Conservation (phyloP, 768 basidiomycete species). For the Boletus pseudo-olivaceus region DNA sequence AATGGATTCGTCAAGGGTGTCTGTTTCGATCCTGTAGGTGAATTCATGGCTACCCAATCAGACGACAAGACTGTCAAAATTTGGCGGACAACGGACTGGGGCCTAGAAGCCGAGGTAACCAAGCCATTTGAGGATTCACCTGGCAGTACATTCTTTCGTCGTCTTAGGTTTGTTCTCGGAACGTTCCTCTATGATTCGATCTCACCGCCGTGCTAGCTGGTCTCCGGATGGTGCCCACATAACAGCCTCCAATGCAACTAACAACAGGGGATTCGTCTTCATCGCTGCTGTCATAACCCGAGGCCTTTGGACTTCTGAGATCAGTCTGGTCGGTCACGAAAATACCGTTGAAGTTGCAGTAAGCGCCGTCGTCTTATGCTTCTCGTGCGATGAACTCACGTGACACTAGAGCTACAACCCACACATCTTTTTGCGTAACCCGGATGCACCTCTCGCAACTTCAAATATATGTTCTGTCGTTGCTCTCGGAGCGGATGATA, state of each 20-base stretch:
- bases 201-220: slow-evolving; percentile 58
- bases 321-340: slow-evolving; percentile 94
- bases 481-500: slow-evolving; percentile 90
- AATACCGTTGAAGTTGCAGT: slow-evolving; percentile 96
- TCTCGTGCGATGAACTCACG: slow-evolving; percentile 2
- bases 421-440: slow-evolving; percentile 84
- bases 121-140: slow-evolving; percentile 95
- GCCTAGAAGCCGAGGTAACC: slow-evolving; percentile 73
- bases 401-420: slow-evolving; percentile 70
- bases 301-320: slow-evolving; percentile 85
- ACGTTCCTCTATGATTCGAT: not conserved
- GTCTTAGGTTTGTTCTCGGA: slow-evolving; percentile 60
- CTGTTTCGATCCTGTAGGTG: slow-evolving; percentile 97
- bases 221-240: slow-evolving; percentile 99
- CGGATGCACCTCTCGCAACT: slow-evolving; percentile 61
- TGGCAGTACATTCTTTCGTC: slow-evolving; percentile 89
- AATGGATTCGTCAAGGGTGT: slow-evolving; percentile 98
- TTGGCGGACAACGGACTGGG: slow-evolving; percentile 94
- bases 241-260: slow-evolving; percentile 95
- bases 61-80: slow-evolving; percentile 97
- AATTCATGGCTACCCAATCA: slow-evolving; percentile 96
- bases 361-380: slow-evolving; percentile 27
- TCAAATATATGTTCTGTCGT: slow-evolving; percentile 89
- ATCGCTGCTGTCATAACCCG: slow-evolving; percentile 94
- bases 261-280: slow-evolving; percentile 93